A percentile compares a stretch with the other conserved stretches of the same genome.
Conservation (phyloP, 2,329 filamentous ascomycete genomes). For the Colletotrichum sp. region DNA sequence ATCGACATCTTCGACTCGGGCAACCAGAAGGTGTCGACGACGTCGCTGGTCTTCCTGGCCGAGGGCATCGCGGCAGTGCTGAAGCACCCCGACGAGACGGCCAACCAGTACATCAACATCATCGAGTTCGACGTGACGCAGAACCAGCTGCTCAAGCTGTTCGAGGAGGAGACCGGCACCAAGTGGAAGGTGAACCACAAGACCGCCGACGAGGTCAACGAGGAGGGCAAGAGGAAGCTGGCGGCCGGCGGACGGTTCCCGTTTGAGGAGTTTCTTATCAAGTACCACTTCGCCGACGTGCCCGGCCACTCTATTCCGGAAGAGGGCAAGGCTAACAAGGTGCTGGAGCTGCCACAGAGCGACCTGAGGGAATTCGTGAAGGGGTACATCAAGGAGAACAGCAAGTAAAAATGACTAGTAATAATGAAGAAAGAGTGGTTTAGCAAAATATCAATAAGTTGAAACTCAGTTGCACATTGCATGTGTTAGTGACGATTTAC, state of each 20-base stretch:
- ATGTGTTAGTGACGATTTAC: background rate
- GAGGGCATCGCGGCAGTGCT: slow-evolving; percentile 50
- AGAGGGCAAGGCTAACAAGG: slow-evolving; percentile 15
- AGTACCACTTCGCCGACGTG: slow-evolving; percentile 16
- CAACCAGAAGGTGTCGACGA: slow-evolving; percentile 7
- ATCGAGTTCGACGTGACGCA: slow-evolving; percentile 63
- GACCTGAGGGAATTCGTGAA: background rate
- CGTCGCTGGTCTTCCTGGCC: slow-evolving; percentile 6
- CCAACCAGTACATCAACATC: slow-evolving; percentile 63
- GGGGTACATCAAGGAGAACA: background rate
- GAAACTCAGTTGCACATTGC: background rate
- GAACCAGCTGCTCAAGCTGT: slow-evolving; percentile 56
- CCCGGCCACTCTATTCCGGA: slow-evolving; percentile 1
- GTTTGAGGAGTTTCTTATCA: slow-evolving; percentile 7
- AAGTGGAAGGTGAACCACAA: slow-evolving; percentile 53
- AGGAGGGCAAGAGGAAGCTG: slow-evolving; percentile 44
- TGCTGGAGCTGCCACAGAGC: slow-evolving; percentile 18
- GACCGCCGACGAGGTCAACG: slow-evolving; percentile 37
- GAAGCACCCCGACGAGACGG: slow-evolving; percentile 52
- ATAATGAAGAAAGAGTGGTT: background rate
- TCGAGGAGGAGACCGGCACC: slow-evolving; percentile 56
- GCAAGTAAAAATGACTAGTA: background rate
- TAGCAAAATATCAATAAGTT: background rate
- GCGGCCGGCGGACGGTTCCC: slow-evolving; percentile 25
- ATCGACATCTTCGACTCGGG: slow-evolving; percentile 12